Conservation (phyloP, 257 asterid genomes). For the Solanum ossicruentum region DNA sequence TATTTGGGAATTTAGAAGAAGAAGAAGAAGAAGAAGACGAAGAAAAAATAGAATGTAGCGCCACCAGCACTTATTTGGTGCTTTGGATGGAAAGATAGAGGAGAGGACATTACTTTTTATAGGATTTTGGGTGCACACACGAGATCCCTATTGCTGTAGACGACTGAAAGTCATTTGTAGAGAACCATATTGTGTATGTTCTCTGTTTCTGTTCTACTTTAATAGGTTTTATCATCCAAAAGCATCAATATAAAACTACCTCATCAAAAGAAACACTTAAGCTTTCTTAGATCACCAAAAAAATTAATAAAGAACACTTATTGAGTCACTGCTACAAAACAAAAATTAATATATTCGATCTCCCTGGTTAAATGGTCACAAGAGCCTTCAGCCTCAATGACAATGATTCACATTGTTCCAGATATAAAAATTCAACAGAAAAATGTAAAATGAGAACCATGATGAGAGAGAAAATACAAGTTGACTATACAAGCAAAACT, state of each 20-base stretch:
- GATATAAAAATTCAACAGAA: background rate
- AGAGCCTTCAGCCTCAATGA: background rate
- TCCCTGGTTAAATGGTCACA: background rate
- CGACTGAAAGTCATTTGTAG: background rate
- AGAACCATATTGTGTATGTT: background rate
- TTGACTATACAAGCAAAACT: background rate
- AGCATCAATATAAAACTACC: background rate
- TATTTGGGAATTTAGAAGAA: background rate
- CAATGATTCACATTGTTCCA: background rate
- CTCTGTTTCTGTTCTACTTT: background rate
- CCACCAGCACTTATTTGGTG: background rate
- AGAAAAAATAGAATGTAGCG: too few relatives aligned
- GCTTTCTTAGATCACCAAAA: background rate
- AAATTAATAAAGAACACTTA: background rate
- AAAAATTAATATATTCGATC: background rate
- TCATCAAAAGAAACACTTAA: background rate
- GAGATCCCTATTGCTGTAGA: background rate
- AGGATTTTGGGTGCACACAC: too few relatives aligned
- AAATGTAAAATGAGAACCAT: background rate
- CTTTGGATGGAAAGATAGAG: background rate
- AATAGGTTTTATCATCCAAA: background rate
- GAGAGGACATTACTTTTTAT: background rate
- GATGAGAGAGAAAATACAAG: background rate
- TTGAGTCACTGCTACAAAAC: background rate
- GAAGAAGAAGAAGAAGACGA: background rate